A percentile compares a stretch with the other conserved stretches of the same genome.
Conservation (phyloP, 2,329 filamentous ascomycete genomes). For the Emmonsiellopsis sp. region DNA sequence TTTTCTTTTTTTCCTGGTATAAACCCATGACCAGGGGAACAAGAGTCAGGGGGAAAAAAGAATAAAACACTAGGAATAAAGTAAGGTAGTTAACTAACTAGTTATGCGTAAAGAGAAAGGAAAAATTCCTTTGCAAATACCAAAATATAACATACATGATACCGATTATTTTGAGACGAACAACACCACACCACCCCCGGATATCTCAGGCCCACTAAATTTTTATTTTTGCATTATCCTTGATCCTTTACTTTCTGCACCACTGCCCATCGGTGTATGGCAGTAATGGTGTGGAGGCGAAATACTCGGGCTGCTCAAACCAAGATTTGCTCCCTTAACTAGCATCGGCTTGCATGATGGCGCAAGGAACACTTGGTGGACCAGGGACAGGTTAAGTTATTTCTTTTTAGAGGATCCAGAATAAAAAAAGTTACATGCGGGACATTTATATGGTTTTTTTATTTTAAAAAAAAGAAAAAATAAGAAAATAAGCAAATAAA, state of each 20-base stretch:
- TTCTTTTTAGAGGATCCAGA: neutral
- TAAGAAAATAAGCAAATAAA: neutral
- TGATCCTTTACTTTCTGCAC: constrained; percentile 2
- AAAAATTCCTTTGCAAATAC: too few relatives aligned
- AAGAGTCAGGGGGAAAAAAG: neutral
- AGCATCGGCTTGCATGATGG: neutral
- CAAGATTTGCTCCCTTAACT: neutral
- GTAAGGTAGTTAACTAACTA: neutral
- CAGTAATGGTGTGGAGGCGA: neutral
- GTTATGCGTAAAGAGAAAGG: neutral
- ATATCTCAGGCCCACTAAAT: neutral
- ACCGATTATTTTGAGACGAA: neutral
- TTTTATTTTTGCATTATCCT: neutral
- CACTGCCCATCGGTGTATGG: constrained; percentile 2
- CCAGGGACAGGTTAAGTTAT: neutral
- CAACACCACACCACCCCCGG: neutral
- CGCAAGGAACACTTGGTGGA: neutral
- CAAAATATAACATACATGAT: neutral
- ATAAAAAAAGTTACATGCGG: neutral
- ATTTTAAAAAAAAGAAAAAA: neutral
- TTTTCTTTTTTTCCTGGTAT: neutral
- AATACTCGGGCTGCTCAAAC: neutral
- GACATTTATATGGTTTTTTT: neutral
- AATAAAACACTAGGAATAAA: neutral
- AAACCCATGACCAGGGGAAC: neutral